Evolutionary conservation across 2,329 filamentous ascomycete genomes (phyloP).

Genomic region (Monilinia vaccinii-corymbosi): DNA sequence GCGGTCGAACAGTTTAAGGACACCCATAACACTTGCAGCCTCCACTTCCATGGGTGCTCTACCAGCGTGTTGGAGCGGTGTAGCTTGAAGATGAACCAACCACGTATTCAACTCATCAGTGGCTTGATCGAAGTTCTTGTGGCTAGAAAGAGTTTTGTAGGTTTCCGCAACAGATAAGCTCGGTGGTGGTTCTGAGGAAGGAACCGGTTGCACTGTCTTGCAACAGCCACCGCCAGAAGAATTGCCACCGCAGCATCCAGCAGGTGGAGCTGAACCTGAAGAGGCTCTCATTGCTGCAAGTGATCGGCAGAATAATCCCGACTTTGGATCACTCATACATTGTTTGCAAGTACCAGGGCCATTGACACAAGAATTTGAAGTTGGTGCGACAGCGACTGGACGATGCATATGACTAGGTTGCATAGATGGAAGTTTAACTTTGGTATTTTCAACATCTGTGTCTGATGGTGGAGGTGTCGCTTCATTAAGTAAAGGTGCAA

Average conservation of each 20-base stretch:
- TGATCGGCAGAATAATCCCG: conserved; percentile 74
- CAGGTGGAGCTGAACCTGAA: conserved; percentile 26
- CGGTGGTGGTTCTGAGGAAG: conserved; percentile 24
- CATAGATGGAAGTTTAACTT: conserved; percentile 48
- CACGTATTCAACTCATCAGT: conserved; percentile 66
- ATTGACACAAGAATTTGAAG: conserved; percentile 34
- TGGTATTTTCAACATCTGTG: conserved; percentile 45
- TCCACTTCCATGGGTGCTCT: conserved; percentile 64
- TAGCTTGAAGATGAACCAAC: conserved; percentile 63
- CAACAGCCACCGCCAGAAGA: conserved; percentile 55
- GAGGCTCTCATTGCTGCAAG: conserved; percentile 52
- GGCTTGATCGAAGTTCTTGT: conserved; percentile 66
- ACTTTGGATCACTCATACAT: conserved; percentile 68
- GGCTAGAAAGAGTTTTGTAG: conserved; percentile 69
- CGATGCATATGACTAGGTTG: conserved; percentile 29
- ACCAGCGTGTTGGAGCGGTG: conserved; percentile 33
- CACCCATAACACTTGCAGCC: conserved; percentile 76
- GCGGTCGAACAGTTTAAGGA: conserved; percentile 73
- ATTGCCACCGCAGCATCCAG: conserved; percentile 56
- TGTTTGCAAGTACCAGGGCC: conserved; percentile 73
- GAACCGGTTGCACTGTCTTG: conserved; percentile 31
- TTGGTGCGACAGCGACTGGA: conserved; percentile 15
- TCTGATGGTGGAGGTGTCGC: conserved; percentile 44
- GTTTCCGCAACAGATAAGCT: conserved; percentile 67
- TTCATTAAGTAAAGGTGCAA: conserved; percentile 39